Percentiles rank a stretch among this genome's conserved stretches.
These are phyloP conservation scores for Entomortierella chlamydospora DNA, from an alignment of 192 early-diverging fungal species.

Conservation along the genomic window DNA sequence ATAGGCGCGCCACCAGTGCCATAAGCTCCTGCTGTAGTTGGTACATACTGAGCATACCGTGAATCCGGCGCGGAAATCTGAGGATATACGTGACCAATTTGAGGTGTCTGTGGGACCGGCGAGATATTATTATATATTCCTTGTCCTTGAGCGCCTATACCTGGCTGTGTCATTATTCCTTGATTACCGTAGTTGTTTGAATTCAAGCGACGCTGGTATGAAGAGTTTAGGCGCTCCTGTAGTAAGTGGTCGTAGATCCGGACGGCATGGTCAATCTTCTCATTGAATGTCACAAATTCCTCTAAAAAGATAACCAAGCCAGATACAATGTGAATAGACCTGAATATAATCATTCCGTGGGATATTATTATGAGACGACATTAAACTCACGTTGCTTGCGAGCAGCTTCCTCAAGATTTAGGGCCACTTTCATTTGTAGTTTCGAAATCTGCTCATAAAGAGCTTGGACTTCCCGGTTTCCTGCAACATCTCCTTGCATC, in stretches of 20 bases:
- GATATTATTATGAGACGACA: neutral
- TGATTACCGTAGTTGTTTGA: conserved; percentile 29
- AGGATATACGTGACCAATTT: conserved; percentile 36
- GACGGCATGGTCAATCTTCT: conserved; percentile 53
- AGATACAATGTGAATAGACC: neutral
- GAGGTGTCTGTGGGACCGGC: conserved; percentile 26
- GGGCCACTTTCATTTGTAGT: conserved; percentile 89
- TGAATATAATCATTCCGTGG: too few relatives aligned
- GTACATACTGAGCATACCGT: conserved; percentile 42
- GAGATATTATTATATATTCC: conserved; percentile 15
- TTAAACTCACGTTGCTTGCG: conserved; percentile 74
- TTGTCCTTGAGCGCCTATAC: neutral
- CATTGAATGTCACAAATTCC: conserved; percentile 50
- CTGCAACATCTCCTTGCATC: conserved; percentile 79
- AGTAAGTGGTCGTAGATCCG: conserved; percentile 43
- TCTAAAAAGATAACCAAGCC: conserved; percentile 8
- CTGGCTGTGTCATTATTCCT: neutral
- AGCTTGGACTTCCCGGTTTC: conserved; percentile 83
- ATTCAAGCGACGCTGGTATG: conserved; percentile 42
- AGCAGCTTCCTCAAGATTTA: conserved; percentile 78
- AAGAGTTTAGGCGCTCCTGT: conserved; percentile 43
- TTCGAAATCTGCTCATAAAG: conserved; percentile 88
- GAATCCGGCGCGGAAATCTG: conserved; percentile 18
- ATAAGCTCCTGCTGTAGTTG: conserved; percentile 18
- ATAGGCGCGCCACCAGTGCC: conserved; percentile 1